Evolutionary conservation across 371 early-diverging fungal genomes (phyloP).

Genomic region (Mortierella sp.): DNA sequence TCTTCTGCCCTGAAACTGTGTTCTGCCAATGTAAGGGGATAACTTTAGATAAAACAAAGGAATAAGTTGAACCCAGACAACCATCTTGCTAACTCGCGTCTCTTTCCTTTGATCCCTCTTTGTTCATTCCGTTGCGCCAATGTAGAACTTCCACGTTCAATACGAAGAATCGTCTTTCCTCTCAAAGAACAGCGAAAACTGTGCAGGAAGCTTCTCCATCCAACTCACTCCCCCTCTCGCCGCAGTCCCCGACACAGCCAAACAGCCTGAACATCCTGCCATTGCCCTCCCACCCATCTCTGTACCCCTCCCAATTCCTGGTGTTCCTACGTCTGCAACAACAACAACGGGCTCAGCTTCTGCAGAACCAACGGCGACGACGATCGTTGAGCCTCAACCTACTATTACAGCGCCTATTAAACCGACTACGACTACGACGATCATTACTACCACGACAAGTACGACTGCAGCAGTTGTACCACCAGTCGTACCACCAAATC

Average conservation of each 20-base stretch:
- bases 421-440: background rate
- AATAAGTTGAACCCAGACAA: no score
- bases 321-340: background rate
- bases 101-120: background rate
- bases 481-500: background rate
- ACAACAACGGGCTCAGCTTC: conserved; percentile 4
- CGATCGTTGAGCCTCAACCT: background rate
- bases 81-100: background rate
- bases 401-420: background rate
- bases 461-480: background rate
- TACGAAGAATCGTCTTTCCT: conserved; percentile 12
- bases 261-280: background rate
- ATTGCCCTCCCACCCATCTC: background rate
- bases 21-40: conserved; percentile 29
- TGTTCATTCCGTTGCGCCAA: background rate
- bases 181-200: background rate
- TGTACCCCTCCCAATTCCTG: background rate
- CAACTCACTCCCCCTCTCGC: background rate
- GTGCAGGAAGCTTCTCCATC: conserved; percentile 15
- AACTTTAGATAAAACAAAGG: background rate
- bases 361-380: background rate
- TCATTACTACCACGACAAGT: background rate
- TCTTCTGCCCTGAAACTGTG: conserved; percentile 20
- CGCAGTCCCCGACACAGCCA: background rate
- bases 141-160: conserved; percentile 25